phyloP scores from a whole-genome alignment of 106 monocot species.

The Phalaenopsis aphrodite region DNA sequence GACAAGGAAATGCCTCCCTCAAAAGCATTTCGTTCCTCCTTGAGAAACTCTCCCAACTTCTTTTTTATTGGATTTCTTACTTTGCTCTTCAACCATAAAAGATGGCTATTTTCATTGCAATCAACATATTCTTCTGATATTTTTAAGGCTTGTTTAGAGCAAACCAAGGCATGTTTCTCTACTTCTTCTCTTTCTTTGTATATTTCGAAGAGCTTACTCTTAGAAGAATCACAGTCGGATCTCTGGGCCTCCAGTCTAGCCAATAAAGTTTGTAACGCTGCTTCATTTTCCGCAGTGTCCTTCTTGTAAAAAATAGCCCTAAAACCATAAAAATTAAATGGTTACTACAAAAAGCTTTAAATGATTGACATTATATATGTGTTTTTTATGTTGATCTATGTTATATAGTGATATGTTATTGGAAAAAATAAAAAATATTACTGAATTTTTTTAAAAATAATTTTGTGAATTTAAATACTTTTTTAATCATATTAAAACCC shows the following conservation, averaged over 20 bases:
- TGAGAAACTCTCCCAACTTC: conserved; percentile 63
- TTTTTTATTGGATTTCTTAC: conserved; percentile 36
- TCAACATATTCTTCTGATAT: conserved; percentile 40
- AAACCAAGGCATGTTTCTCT: conserved; percentile 41
- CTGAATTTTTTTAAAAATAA: no score
- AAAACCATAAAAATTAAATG: background rate
- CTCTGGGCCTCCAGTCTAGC: conserved; percentile 85
- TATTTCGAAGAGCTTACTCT: conserved; percentile 53
- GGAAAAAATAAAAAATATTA: no score
- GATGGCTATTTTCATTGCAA: conserved; percentile 5
- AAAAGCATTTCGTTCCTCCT: conserved; percentile 69
- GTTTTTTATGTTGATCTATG: no score
- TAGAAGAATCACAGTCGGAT: conserved; percentile 60
- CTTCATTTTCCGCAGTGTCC: conserved; percentile 71
- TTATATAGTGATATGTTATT: no score
- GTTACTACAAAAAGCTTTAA: background rate
- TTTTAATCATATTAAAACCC: no score
- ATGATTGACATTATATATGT: no score
- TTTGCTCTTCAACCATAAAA: conserved; percentile 11
- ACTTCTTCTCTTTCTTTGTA: conserved; percentile 58
- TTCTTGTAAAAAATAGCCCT: conserved; percentile 83
- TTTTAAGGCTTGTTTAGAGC: conserved; percentile 40
- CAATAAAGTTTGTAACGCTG: conserved; percentile 50
- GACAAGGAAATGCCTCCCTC: conserved; percentile 31
- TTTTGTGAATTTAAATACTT: no score